Conservation (phyloP, 2,329 filamentous ascomycete genomes). For the Fusarium albidum region DNA sequence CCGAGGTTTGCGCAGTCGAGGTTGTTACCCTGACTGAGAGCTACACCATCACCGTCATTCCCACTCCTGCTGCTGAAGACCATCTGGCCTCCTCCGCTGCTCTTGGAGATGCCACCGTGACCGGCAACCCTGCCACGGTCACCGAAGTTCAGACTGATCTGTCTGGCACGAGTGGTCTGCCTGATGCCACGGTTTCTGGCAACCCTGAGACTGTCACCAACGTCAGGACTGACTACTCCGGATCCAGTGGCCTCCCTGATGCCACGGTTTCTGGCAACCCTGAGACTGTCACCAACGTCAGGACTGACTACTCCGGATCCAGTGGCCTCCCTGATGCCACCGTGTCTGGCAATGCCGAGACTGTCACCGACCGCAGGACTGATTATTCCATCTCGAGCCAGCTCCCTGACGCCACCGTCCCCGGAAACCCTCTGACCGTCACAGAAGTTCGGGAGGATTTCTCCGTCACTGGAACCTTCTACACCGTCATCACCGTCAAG, state of each 20-base stretch:
- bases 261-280: slow-evolving; percentile 39
- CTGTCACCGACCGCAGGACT: slow-evolving; percentile 41
- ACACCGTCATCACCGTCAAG: slow-evolving; percentile 42
- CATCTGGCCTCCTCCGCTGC: slow-evolving; percentile 26
- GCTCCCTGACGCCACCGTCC: slow-evolving; percentile 45
- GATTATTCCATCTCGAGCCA: slow-evolving; percentile 39
- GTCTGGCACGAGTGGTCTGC: slow-evolving; percentile 41
- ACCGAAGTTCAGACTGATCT: slow-evolving; percentile 42
- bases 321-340: slow-evolving; percentile 32
- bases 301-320: slow-evolving; percentile 37
- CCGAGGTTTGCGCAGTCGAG: slow-evolving; percentile 33
- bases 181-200: slow-evolving; percentile 45
- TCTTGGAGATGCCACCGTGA: slow-evolving; percentile 34
- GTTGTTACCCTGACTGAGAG: slow-evolving; percentile 37
- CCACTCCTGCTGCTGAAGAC: slow-evolving; percentile 31
- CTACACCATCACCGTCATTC: slow-evolving; percentile 41
- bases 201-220: slow-evolving; percentile 43
- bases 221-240: slow-evolving; percentile 28
- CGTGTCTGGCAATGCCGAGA: slow-evolving; percentile 38
- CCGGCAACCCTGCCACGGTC: slow-evolving; percentile 43
- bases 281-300: slow-evolving; percentile 38
- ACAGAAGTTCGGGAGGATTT: slow-evolving; percentile 35
- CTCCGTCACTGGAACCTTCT: slow-evolving; percentile 27
- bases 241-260: slow-evolving; percentile 35
- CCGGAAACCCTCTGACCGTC: slow-evolving; percentile 43